A percentile compares a stretch with the other conserved stretches of the same genome.
Conservation (phyloP, 495 filamentous ascomycete species). For the Daldinia loculata region DNA sequence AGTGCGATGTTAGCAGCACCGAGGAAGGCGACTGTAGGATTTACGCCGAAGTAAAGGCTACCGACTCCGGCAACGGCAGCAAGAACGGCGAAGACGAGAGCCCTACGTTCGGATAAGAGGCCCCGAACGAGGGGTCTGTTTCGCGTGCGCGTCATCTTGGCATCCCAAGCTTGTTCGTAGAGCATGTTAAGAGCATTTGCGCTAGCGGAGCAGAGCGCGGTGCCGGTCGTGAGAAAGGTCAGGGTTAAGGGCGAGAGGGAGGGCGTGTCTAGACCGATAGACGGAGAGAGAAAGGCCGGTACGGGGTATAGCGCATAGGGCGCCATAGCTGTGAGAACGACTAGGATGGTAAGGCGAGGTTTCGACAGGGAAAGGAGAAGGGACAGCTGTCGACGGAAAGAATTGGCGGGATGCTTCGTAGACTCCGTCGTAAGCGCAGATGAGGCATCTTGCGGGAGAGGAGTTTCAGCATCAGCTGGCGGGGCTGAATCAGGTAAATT, state of each 20-base stretch:
- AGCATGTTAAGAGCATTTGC: constrained; percentile 98
- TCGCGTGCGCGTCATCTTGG: constrained; percentile 88
- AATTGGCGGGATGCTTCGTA: constrained; percentile 69
- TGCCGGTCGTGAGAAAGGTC: constrained; percentile 89
- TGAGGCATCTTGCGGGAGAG: constrained; percentile 82
- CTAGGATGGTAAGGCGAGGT: constrained; percentile 89
- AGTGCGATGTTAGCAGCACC: constrained; percentile 85
- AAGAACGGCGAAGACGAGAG: constrained; percentile 77
- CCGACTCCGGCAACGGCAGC: constrained; percentile 72
- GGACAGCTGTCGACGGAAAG: constrained; percentile 78
- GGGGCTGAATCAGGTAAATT: constrained; percentile 1
- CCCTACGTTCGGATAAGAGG: constrained; percentile 77
- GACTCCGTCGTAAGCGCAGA: constrained; percentile 78
- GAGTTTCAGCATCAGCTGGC: constrained; percentile 20
- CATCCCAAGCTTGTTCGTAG: constrained; percentile 89
- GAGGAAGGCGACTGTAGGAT: constrained; percentile 88
- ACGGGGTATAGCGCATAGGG: constrained; percentile 94
- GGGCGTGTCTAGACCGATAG: constrained; percentile 72
- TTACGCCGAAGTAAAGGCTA: constrained; percentile 86
- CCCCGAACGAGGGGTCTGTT: constrained; percentile 89
- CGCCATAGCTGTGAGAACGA: constrained; percentile 89
- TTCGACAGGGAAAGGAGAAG: constrained; percentile 92
- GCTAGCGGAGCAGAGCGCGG: constrained; percentile 81
- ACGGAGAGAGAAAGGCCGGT: constrained; percentile 74
- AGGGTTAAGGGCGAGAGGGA: constrained; percentile 91